Evolutionary conservation across 139 green algal species (phyloP).

Genomic region (Coelastrella sp.): DNA sequence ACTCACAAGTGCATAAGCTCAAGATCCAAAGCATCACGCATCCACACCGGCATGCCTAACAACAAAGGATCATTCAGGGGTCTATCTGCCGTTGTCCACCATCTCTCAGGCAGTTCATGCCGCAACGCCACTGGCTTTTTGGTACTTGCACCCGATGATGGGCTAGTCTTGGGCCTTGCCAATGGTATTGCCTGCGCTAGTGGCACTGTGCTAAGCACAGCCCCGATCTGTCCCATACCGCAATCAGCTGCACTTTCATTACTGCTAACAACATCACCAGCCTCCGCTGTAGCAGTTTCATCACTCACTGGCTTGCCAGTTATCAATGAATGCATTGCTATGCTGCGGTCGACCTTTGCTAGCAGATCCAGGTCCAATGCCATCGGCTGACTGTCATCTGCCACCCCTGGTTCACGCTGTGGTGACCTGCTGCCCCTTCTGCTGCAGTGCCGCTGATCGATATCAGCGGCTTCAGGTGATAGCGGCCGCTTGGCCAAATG

Average conservation of each 20-base stretch:
- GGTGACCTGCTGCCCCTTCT: too few relatives aligned
- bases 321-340: constrained; percentile 18
- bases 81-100: constrained; percentile 1
- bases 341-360: not conserved
- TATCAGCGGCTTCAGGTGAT: too few relatives aligned
- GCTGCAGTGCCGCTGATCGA: too few relatives aligned
- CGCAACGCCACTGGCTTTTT: not conserved
- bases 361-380: not conserved
- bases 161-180: not conserved
- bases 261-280: too few relatives aligned
- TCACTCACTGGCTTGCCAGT: not conserved
- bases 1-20: not conserved
- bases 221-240: too few relatives aligned
- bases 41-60: constrained; percentile 24
- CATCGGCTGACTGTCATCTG: too few relatives aligned
- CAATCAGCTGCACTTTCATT: too few relatives aligned
- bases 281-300: not conserved
- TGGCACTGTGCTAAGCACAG: too few relatives aligned
- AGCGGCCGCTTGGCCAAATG: too few relatives aligned
- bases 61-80: constrained; percentile 30
- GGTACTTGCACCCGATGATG: not conserved
- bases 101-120: not conserved
- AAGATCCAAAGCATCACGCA: constrained; percentile 21
- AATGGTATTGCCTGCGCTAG: too few relatives aligned
- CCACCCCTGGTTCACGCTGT: too few relatives aligned